These are phyloP conservation scores for Lactuca sativa DNA, from an alignment of 129 eudicot species.

Conservation along the genomic window DNA sequence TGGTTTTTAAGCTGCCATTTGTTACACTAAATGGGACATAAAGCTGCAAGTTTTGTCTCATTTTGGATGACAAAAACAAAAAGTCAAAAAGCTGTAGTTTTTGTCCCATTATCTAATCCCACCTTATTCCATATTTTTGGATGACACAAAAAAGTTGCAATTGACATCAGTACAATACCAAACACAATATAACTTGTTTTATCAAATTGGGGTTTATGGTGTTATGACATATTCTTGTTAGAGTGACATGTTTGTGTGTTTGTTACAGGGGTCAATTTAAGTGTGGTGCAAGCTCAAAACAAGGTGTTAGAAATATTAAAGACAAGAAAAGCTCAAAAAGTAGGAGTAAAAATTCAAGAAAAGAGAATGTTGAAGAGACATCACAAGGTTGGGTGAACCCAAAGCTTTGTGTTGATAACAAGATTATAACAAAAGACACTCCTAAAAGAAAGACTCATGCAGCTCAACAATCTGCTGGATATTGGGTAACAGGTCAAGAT, in stretches of 20 bases:
- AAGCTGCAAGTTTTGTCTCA: too few relatives aligned
- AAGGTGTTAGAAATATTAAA: constrained; percentile 26
- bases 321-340: constrained; percentile 31
- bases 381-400: constrained; percentile 77
- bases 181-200: too few relatives aligned
- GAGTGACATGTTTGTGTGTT: constrained; percentile 18
- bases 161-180: too few relatives aligned
- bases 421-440: constrained; percentile 46
- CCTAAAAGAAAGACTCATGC: constrained; percentile 61
- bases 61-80: too few relatives aligned
- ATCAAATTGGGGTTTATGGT: not conserved
- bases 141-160: too few relatives aligned
- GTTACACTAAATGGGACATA: too few relatives aligned
- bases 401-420: constrained; percentile 34
- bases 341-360: constrained; percentile 31
- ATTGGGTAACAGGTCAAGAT: constrained; percentile 59
- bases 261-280: constrained; percentile 71
- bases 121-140: too few relatives aligned
- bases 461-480: constrained; percentile 52
- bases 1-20: not conserved
- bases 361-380: constrained; percentile 26
- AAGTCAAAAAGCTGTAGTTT: too few relatives aligned
- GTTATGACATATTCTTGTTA: not conserved
- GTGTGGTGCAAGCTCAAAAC: constrained; percentile 46
- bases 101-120: too few relatives aligned